phyloP scores from a whole-genome alignment of 352 stramenopile genomes.

The Phytophthora multivora region DNA sequence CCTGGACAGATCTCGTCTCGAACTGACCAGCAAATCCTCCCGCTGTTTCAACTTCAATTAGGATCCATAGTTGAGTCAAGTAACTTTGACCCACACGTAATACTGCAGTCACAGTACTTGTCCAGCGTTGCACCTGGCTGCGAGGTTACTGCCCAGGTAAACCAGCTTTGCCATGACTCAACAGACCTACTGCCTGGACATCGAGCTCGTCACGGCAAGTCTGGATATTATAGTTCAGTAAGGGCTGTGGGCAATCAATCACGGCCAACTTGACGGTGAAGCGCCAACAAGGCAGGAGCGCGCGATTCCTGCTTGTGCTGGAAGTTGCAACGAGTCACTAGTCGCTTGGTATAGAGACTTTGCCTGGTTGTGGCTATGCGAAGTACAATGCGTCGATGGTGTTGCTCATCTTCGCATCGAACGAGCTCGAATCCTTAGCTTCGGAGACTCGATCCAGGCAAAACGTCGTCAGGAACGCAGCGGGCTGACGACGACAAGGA shows the following conservation, averaged over 20 bases:
- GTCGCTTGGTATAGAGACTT: conserved; percentile 22
- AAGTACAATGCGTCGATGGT: conserved; percentile 11
- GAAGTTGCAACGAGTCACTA: background rate
- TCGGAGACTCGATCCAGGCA: too few species aligned
- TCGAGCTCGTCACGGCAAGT: conserved; percentile 1
- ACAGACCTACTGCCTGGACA: conserved; percentile 5
- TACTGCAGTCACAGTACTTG: background rate
- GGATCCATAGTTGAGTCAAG: conserved; percentile 3
- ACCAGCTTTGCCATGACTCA: background rate
- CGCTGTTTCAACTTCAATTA: conserved; percentile 28
- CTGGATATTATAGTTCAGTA: conserved; percentile 11
- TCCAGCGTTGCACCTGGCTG: background rate
- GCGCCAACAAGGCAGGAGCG: too few species aligned
- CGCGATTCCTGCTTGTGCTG: too few species aligned
- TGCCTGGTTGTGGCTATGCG: background rate
- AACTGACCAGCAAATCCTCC: conserved; percentile 19
- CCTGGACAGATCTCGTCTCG: conserved; percentile 19
- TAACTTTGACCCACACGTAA: background rate
- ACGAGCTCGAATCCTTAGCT: background rate
- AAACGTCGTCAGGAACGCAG: too few species aligned
- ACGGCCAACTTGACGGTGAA: too few species aligned
- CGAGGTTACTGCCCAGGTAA: background rate
- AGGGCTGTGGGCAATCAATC: background rate
- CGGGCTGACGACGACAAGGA: too few species aligned
- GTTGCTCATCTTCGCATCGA: conserved; percentile 3